These are phyloP conservation scores for Apiotrichum gracile DNA, from an alignment of 1,284 basidiomycete species.

Conservation along the genomic window DNA sequence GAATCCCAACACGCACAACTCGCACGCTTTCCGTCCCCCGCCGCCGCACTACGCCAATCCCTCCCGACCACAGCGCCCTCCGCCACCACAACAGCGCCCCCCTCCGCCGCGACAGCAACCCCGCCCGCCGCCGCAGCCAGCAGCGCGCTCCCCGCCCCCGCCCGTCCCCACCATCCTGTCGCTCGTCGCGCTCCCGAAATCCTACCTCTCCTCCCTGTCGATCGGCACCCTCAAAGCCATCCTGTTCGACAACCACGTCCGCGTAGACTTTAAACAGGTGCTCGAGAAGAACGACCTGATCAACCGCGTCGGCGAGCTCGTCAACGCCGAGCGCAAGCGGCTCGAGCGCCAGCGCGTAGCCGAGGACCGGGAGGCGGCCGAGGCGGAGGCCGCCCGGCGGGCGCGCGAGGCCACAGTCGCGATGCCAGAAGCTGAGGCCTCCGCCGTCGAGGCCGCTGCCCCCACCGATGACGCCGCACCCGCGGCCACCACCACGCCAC, in stretches of 20 bases:
- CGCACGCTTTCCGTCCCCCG: constrained; percentile 7
- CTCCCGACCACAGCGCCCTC: constrained; percentile 8
- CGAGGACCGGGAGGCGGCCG: constrained; percentile 37
- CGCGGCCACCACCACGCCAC: no score
- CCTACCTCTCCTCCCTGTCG: constrained; percentile 56
- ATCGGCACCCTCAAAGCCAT: constrained; percentile 65
- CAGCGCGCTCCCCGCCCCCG: constrained; percentile 15
- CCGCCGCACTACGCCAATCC: neutral
- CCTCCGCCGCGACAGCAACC: neutral
- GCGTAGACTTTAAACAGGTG: constrained; percentile 47
- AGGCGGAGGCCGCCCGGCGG: neutral
- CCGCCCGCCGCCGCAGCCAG: constrained; percentile 10
- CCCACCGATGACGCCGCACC: no score
- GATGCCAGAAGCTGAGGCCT: constrained; percentile 5
- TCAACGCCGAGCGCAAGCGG: constrained; percentile 59
- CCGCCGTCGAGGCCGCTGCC: no score
- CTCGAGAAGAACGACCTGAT: constrained; percentile 61
- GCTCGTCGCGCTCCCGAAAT: constrained; percentile 58
- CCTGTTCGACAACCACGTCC: constrained; percentile 56
- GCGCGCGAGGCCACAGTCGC: neutral
- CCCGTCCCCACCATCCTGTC: constrained; percentile 57
- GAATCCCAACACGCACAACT: constrained; percentile 12
- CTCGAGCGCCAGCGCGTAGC: constrained; percentile 44
- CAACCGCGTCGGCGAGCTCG: constrained; percentile 57
- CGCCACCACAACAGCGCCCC: constrained; percentile 17